phyloP scores from a whole-genome alignment of 192 early-diverging fungal genomes.

The Rhizophagus sp. region DNA sequence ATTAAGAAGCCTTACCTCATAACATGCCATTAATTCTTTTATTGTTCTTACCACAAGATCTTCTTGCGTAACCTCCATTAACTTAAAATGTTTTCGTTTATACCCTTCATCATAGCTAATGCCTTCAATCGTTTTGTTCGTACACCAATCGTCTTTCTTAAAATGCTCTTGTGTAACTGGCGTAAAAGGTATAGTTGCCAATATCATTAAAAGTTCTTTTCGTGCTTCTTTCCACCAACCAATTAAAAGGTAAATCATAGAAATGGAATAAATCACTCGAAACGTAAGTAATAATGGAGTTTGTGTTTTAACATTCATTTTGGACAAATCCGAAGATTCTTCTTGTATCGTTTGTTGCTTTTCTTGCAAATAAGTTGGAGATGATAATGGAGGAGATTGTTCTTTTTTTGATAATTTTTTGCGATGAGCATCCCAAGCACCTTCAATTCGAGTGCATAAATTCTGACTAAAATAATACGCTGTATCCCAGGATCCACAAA shows the following conservation, averaged over 20 bases:
- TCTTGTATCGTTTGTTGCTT: not conserved
- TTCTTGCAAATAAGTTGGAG: too few species aligned
- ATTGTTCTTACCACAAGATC: slow-evolving; percentile 6
- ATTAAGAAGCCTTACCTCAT: not conserved
- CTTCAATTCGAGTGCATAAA: not conserved
- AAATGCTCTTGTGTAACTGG: slow-evolving; percentile 8
- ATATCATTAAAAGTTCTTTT: slow-evolving; percentile 3
- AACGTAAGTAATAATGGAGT: not conserved
- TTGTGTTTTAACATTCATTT: not conserved
- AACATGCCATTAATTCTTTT: slow-evolving; percentile 2
- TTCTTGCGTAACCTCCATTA: slow-evolving; percentile 18
- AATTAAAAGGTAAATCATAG: not conserved
- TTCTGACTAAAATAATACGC: not conserved
- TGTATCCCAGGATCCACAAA: not conserved
- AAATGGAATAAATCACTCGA: slow-evolving; percentile 11
- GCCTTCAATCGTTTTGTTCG: not conserved
- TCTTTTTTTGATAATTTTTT: not conserved
- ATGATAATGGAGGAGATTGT: not conserved
- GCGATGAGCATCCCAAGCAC: slow-evolving; percentile 3
- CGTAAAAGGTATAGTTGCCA: slow-evolving; percentile 3
- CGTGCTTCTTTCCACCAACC: not conserved
- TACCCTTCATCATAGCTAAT: too few species aligned
- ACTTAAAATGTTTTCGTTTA: not conserved
- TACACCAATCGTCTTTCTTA: slow-evolving; percentile 14
- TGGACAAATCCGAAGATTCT: not conserved